Conservation (phyloP, 202 grass and related monocot genomes). For the Carex sylvatica region DNA sequence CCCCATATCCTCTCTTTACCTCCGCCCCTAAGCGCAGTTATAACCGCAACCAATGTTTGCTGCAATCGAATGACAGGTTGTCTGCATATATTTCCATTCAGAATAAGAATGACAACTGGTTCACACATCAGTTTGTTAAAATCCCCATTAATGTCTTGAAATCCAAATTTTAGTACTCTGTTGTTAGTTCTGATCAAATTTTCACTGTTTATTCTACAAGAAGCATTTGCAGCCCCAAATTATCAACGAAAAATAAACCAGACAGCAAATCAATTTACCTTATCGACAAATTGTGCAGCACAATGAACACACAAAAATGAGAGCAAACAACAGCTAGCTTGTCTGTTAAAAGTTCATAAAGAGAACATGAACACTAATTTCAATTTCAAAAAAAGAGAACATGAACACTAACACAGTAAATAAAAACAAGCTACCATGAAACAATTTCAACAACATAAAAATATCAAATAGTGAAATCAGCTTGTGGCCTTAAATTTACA, state of each 20-base stretch:
- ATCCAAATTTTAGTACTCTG: not conserved
- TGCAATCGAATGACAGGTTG: not conserved
- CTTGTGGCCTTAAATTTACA: not conserved
- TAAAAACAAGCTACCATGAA: not conserved
- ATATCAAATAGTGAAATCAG: not conserved
- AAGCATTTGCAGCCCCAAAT: not conserved
- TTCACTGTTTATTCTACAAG: not conserved
- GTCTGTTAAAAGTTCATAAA: not conserved
- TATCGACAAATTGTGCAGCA: not conserved
- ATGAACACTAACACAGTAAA: conserved; percentile 3
- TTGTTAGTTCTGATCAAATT: not conserved
- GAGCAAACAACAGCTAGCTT: not conserved
- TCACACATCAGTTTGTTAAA: not conserved
- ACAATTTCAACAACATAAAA: not conserved
- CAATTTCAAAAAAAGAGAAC: too few species aligned
- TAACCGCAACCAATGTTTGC: not conserved
- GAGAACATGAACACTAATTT: conserved; percentile 3
- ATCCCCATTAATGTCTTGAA: not conserved
- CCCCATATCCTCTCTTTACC: too few species aligned
- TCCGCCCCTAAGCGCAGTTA: not conserved
- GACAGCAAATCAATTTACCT: not conserved
- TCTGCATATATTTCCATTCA: not conserved
- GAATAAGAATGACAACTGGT: not conserved
- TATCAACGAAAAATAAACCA: not conserved
- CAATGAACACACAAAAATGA: not conserved